Evolutionary conservation across 1,284 basidiomycete species (phyloP).

Genomic region (Grifola frondosa): DNA sequence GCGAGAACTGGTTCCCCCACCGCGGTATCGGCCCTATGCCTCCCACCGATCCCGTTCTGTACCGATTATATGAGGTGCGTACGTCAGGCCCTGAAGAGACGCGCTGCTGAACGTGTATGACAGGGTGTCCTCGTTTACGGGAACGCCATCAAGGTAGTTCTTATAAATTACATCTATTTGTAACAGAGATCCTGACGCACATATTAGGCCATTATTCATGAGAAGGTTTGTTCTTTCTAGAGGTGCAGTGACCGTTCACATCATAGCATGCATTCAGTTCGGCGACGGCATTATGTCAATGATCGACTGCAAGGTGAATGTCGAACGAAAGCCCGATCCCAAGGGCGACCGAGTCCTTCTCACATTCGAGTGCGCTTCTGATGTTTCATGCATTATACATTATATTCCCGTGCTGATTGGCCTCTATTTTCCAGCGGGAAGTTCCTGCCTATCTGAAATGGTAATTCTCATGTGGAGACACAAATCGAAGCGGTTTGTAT

Average conservation of each 20-base stretch:
- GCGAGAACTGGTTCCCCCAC: constrained; percentile 71
- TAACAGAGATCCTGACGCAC: too few species aligned
- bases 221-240: constrained; percentile 56
- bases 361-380: constrained; percentile 72
- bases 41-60: constrained; percentile 81
- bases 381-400: constrained; percentile 3
- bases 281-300: constrained; percentile 92
- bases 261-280: constrained; percentile 49
- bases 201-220: constrained; percentile 85
- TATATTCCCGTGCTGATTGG: constrained; percentile 1
- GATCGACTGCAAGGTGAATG: constrained; percentile 78
- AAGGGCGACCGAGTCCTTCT: constrained; percentile 83
- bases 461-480: too few species aligned
- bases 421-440: constrained; percentile 51
- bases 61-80: constrained; percentile 79
- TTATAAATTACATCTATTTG: too few species aligned
- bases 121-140: constrained; percentile 81
- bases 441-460: constrained; percentile 70
- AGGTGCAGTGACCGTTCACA: too few species aligned
- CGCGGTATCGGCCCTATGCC: constrained; percentile 68
- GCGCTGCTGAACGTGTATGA: neutral
- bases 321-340: constrained; percentile 75
- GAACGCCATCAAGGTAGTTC: constrained; percentile 74
- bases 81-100: neutral
- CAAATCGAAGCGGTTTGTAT: too few species aligned